These are phyloP conservation scores for Ganoderma meredithae DNA, from an alignment of 1,284 basidiomycete species.

Conservation along the genomic window DNA sequence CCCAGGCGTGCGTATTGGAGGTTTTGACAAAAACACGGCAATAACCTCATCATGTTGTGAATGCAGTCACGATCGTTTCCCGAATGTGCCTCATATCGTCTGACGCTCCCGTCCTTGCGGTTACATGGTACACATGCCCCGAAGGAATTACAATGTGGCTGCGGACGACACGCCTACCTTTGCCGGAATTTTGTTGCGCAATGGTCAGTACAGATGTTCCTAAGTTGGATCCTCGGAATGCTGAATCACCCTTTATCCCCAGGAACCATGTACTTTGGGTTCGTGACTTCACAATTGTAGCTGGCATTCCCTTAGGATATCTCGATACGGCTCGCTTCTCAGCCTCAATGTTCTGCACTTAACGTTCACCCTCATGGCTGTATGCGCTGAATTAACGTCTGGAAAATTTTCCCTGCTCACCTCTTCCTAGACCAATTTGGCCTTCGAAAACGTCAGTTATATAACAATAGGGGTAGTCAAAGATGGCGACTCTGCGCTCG, in stretches of 20 bases:
- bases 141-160: not conserved
- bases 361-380: conserved; percentile 2
- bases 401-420: not conserved
- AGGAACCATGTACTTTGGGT: conserved; percentile 14
- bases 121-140: conserved; percentile 10
- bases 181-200: conserved; percentile 3
- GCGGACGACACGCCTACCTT: not conserved
- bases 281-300: not conserved
- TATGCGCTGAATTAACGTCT: not conserved
- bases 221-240: not conserved
- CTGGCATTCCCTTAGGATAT: not conserved
- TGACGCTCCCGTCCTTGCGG: conserved; percentile 6
- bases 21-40: not conserved
- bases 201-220: conserved; percentile 3
- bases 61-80: conserved; percentile 7
- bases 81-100: conserved; percentile 10
- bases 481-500: too few relatives aligned
- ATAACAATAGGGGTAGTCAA: too few relatives aligned
- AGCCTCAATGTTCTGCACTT: conserved; percentile 14
- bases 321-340: not conserved
- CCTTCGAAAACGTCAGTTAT: not conserved
- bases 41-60: not conserved
- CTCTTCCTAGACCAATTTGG: not conserved
- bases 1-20: conserved; percentile 5
- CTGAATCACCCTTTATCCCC: not conserved